Conservation (phyloP, 2,329 filamentous ascomycete genomes). For the Huntiella bhutanensis region DNA sequence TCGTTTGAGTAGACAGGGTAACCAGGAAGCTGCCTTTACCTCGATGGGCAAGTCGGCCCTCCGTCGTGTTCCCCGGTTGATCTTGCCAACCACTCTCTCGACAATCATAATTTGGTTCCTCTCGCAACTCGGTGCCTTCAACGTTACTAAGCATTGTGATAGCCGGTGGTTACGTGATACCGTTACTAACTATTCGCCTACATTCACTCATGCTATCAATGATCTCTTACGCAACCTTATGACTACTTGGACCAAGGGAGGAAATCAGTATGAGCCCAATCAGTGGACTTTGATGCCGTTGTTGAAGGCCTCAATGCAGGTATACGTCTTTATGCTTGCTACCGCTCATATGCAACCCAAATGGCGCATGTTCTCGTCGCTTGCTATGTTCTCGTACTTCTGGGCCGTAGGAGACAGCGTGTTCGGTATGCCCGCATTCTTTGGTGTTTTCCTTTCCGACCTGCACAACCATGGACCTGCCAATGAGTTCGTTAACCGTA, state of each 20-base stretch:
- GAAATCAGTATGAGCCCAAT: constrained; percentile 35
- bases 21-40: constrained; percentile 31
- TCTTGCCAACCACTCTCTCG: constrained; percentile 38
- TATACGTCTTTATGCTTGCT: constrained; percentile 33
- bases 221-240: constrained; percentile 25
- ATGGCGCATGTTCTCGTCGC: constrained; percentile 28
- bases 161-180: constrained; percentile 16
- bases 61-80: constrained; percentile 35
- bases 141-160: constrained; percentile 28
- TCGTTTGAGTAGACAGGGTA: constrained; percentile 32
- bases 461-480: constrained; percentile 32
- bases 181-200: constrained; percentile 31
- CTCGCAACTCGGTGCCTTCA: constrained; percentile 35
- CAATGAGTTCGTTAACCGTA: constrained; percentile 26
- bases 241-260: constrained; percentile 30
- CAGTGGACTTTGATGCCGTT: constrained; percentile 40
- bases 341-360: constrained; percentile 29
- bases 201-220: constrained; percentile 12
- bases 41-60: constrained; percentile 38
- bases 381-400: constrained; percentile 31
- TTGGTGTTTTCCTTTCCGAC: constrained; percentile 42
- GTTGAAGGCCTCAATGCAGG: constrained; percentile 33
- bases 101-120: constrained; percentile 35
- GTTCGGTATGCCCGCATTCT: constrained; percentile 41
- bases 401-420: constrained; percentile 20